These are phyloP conservation scores for Cyberlindnera americana DNA, from an alignment of 805 yeast species.

Conservation along the genomic window DNA sequence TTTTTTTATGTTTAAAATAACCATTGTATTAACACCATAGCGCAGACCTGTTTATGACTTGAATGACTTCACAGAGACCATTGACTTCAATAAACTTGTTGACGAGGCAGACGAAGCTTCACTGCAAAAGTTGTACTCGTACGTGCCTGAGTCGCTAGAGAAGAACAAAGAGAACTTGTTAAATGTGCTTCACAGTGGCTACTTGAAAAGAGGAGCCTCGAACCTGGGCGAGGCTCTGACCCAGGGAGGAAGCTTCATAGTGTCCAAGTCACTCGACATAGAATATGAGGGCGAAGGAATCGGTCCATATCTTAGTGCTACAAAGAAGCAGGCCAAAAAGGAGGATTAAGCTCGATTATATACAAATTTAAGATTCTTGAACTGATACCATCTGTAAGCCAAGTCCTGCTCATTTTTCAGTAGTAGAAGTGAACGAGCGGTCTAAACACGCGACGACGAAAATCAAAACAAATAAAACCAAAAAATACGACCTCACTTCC, in stretches of 20 bases:
- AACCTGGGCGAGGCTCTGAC: conserved; percentile 41
- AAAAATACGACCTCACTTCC: neutral
- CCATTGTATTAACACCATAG: conserved; percentile 11
- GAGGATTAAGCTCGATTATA: no score
- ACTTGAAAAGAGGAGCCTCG: conserved; percentile 41
- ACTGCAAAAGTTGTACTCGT: conserved; percentile 33
- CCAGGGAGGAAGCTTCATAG: conserved; percentile 46
- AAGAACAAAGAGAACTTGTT: conserved; percentile 37
- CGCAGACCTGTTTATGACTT: conserved; percentile 19
- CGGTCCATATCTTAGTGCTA: conserved; percentile 43
- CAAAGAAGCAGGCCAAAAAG: conserved; percentile 29
- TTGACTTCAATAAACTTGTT: conserved; percentile 12
- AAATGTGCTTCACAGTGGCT: conserved; percentile 44
- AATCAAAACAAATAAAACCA: conserved; percentile 12
- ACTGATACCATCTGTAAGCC: no score
- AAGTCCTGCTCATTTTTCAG: no score
- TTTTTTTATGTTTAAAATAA: neutral
- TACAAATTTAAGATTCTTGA: no score
- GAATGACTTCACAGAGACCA: conserved; percentile 18
- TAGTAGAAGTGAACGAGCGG: no score
- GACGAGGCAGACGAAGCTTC: conserved; percentile 30
- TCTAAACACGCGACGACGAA: conserved; percentile 4
- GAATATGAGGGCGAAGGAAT: conserved; percentile 55
- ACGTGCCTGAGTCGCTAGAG: conserved; percentile 42
- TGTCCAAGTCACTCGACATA: conserved; percentile 46